Conservation (phyloP, 2,329 filamentous ascomycete species). For the Fonsecaea multimorphosa region DNA sequence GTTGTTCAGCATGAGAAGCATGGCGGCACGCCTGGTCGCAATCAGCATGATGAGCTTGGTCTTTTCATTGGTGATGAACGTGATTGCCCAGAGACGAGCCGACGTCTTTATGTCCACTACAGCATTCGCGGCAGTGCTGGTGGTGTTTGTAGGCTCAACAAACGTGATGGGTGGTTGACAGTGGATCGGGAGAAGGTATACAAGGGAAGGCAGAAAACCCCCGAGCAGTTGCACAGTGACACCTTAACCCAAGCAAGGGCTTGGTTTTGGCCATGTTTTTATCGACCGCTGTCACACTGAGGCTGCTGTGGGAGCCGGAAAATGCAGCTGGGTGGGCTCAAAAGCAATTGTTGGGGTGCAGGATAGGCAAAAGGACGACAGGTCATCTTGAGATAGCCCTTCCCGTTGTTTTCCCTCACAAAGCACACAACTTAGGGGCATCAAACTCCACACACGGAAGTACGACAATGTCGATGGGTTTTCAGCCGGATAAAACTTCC, state of each 20-base stretch:
- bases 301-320: conserved; percentile 9
- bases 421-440: neutral
- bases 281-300: conserved; percentile 10
- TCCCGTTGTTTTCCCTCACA: neutral
- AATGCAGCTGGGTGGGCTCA: neutral
- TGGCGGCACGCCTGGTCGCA: conserved; percentile 30
- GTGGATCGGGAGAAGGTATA: conserved; percentile 4
- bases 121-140: conserved; percentile 36
- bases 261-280: neutral
- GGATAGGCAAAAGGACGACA: neutral
- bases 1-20: conserved; percentile 34
- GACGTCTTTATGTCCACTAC: conserved; percentile 38
- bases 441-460: neutral
- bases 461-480: neutral
- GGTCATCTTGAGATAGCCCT: neutral
- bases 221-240: conserved; percentile 27
- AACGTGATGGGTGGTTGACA: conserved; percentile 30
- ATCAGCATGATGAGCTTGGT: conserved; percentile 37
- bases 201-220: conserved; percentile 28
- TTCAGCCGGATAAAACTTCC: neutral
- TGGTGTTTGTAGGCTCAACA: conserved; percentile 36
- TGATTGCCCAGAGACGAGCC: conserved; percentile 36
- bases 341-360: neutral
- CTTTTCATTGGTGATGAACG: conserved; percentile 37
- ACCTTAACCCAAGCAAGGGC: conserved; percentile 4